Percentiles rank a stretch among this genome's conserved stretches.
These are phyloP conservation scores for Kregervanrija delftensis DNA, from an alignment of 805 yeast genomes.

Conservation along the genomic window DNA sequence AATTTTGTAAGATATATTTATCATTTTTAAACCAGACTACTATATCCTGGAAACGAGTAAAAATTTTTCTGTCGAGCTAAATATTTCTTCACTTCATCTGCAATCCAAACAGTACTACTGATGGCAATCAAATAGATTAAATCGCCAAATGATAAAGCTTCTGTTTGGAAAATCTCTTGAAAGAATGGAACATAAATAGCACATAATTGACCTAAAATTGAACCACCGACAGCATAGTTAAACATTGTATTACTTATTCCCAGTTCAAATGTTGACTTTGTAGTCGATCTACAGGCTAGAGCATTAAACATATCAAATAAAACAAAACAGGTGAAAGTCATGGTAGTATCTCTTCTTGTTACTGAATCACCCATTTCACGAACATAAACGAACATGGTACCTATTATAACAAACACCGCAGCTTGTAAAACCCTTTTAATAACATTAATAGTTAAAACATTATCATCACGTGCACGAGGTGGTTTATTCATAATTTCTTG, in stretches of 20 bases:
- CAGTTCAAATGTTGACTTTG: constrained; percentile 74
- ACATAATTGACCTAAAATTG: constrained; percentile 83
- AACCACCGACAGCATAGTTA: constrained; percentile 85
- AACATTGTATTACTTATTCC: constrained; percentile 87
- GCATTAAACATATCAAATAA: constrained; percentile 97
- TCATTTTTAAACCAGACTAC: constrained; percentile 20
- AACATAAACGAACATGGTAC: constrained; percentile 82
- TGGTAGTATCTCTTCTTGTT: constrained; percentile 94
- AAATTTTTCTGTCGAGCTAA: constrained; percentile 14
- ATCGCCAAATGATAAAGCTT: constrained; percentile 71
- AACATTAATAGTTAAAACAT: constrained; percentile 66
- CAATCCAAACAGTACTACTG: constrained; percentile 77
- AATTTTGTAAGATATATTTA: not conserved
- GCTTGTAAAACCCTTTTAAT: constrained; percentile 69
- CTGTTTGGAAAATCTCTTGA: constrained; percentile 92
- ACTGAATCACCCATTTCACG: constrained; percentile 82
- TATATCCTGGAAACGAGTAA: constrained; percentile 18
- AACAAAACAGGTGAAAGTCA: constrained; percentile 98
- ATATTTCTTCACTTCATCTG: constrained; percentile 75
- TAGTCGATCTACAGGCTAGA: constrained; percentile 80
- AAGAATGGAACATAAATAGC: constrained; percentile 92
- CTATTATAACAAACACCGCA: constrained; percentile 69
- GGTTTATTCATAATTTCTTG: constrained; percentile 93
- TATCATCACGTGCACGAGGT: constrained; percentile 86
- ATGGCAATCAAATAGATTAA: constrained; percentile 52